phyloP scores from a whole-genome alignment of 2,329 filamentous ascomycete species.

The Exophiala phaeomuriformis region DNA sequence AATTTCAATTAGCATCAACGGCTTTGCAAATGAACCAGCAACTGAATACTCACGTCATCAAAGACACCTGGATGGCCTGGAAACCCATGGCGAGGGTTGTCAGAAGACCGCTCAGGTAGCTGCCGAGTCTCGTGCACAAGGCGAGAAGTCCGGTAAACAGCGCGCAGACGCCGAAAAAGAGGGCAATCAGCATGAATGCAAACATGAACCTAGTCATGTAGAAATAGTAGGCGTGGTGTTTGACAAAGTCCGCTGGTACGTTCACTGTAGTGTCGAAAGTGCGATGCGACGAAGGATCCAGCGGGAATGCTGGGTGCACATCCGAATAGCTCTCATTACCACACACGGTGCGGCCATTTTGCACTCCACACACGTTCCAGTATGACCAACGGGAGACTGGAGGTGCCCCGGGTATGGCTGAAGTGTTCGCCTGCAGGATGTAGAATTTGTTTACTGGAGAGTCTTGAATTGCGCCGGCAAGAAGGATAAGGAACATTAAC shows the following conservation, averaged over 20 bases:
- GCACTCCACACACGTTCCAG: conserved; percentile 69
- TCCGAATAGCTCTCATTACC: conserved; percentile 57
- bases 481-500: conserved; percentile 58
- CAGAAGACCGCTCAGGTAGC: conserved; percentile 47
- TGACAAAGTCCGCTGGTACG: conserved; percentile 49
- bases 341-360: conserved; percentile 33
- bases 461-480: conserved; percentile 51
- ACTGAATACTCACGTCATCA: conserved; percentile 54
- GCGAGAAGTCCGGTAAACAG: conserved; percentile 42
- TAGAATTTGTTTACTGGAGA: conserved; percentile 66
- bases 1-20: conserved; percentile 2
- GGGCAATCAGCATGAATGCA: conserved; percentile 77
- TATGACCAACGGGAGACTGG: conserved; percentile 74
- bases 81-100: conserved; percentile 50
- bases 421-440: conserved; percentile 75
- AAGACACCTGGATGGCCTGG: conserved; percentile 49
- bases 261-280: conserved; percentile 54
- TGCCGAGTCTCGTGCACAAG: conserved; percentile 47
- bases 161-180: conserved; percentile 60
- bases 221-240: conserved; percentile 62
- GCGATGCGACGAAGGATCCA: conserved; percentile 47
- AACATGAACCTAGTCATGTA: conserved; percentile 88
- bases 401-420: conserved; percentile 62
- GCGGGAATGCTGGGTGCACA: conserved; percentile 58
- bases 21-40: not conserved